Evolutionary conservation across 2,329 filamentous ascomycete species (phyloP), one percentile per base, ranked within the genome.

Genomic region (Fusarium sp.): DNA sequence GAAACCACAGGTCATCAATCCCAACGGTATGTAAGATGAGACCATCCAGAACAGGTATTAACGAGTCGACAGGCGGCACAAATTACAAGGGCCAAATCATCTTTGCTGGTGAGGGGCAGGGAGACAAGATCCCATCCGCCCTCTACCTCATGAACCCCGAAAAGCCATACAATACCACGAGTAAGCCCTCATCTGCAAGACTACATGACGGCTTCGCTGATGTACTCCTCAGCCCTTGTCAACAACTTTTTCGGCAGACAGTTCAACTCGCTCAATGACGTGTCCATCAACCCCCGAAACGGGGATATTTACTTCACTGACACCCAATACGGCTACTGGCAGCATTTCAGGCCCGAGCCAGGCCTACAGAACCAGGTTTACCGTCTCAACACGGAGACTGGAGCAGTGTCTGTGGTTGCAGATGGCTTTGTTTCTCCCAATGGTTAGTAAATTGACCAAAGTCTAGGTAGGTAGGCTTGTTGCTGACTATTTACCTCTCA

Each of bases 241-340:
- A 89, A 89, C 73, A 90, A 89, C 78, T 92, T 84, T 77, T 89
- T 89, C 59, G 89, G 90, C 20, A 85, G 89, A 4, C 84, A 87
- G 45, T 92, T 91, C 80, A 90, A 87, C 77, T 91, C 89, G 0
- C 80, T 91, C 13, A 91, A 91, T 71, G 90, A 92, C 69, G 84
- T 89, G 0, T 84, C 85, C 2, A 77, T 89, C 64, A 85, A 91
- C 72, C 84, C 89, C 34, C 78, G 80, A 13, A 90, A 87, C 66
- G 84, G 85, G n/a, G 86, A 89, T 29, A 81, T 92, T n/a, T 92
- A 90, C 82, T 92, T 92, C 75, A 92, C 90, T 2, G 90, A 92
- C 67, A 87, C 88, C 0, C 84, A 86, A 9, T 92, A 92, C 72
- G 90, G 89, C 4, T 88, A 84, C 69, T 83, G 88, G 47, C 90